Base-by-base conservation (phyloP, 169 alveolate genomes). In the Plasmodium cynomolgi region DNA sequence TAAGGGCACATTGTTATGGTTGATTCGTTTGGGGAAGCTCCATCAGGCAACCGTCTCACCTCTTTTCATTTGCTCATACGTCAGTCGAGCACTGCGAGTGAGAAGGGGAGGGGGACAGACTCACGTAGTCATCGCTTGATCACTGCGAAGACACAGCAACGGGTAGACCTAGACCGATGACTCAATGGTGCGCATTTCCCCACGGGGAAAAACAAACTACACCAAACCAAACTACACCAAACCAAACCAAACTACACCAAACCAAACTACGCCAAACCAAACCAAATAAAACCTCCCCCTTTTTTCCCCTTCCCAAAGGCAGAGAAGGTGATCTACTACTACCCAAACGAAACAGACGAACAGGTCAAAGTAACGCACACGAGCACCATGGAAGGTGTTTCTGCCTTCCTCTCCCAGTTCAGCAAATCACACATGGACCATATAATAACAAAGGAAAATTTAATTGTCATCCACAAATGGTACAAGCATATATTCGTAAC, bases 341-440 rank as follows among this genome's bases (percentile, higher is more conserved):
- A 79, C 41, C 94, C 94, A 8, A 13, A 79, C 26, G 94, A 88
- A 80, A 80, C 80, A 2, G 83, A 88, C 26, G 83, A 77, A 7
- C 80, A 79, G 17, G 33, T 73, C 31, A 88, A 88, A n/a, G 94
- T 88, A 11, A 56, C 90, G 23, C 94, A 88, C 50, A 50, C 94
- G 11, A 88, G 94, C 56, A 68, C 90, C 8, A 88, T 88, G 94
- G 94, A 88, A 80, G 94, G 94, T 15, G 50, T 88, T 11, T 88
- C 94, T 29, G 71, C 83, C 26, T 88, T 88, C 44, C 47, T 88
- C 15, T 79, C 71, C 33, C 88, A 88, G 0, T 88, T 88, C 73
- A 88, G 90, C 33, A 88, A 80, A 62, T 81, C 86, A 2, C 90
- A 88, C 72, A n/a, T 80, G 31, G 94, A 88, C 23, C 88, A 88